Evolutionary conservation across 2,329 filamentous ascomycete genomes (phyloP).

Genomic region (Aspergillus sp.): DNA sequence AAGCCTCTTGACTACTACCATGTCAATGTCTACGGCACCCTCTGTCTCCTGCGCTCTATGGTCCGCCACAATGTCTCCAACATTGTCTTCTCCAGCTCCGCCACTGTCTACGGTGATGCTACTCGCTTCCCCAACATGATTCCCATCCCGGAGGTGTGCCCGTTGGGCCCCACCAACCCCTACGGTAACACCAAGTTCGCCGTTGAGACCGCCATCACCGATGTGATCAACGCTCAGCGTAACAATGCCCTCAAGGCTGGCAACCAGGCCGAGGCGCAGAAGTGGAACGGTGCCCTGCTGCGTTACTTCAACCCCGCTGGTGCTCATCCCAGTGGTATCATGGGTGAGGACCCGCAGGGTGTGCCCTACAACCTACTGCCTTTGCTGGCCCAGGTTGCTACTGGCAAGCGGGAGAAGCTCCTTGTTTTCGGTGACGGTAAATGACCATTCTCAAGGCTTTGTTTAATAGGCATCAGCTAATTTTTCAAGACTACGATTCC

Average conservation of each 20-base stretch:
- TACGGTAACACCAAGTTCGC: constrained; percentile 95
- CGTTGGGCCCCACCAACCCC: constrained; percentile 91
- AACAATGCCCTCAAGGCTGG: constrained; percentile 72
- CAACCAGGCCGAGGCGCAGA: constrained; percentile 57
- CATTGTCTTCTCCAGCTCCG: constrained; percentile 97
- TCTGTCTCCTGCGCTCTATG: constrained; percentile 81
- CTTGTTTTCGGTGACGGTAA: constrained; percentile 87
- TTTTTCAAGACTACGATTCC: constrained; percentile 61
- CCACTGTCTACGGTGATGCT: constrained; percentile 96
- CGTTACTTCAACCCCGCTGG: constrained; percentile 98
- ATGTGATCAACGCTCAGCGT: constrained; percentile 80
- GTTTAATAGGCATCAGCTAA: neutral
- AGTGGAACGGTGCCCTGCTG: constrained; percentile 88
- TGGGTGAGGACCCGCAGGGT: constrained; percentile 96
- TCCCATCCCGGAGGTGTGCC: constrained; percentile 93
- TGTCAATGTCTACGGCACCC: constrained; percentile 89
- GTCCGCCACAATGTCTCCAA: constrained; percentile 82
- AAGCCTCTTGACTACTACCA: constrained; percentile 96
- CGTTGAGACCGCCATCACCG: constrained; percentile 85
- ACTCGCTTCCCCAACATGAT: constrained; percentile 97
- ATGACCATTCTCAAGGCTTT: constrained; percentile 19
- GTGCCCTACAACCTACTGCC: constrained; percentile 94
- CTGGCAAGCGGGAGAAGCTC: constrained; percentile 88
- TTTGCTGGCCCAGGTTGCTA: constrained; percentile 88
- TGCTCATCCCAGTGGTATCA: constrained; percentile 87